Evolutionary conservation across 2,329 filamentous ascomycete genomes (phyloP).

Genomic region (Raffaelea deltoideospora): DNA sequence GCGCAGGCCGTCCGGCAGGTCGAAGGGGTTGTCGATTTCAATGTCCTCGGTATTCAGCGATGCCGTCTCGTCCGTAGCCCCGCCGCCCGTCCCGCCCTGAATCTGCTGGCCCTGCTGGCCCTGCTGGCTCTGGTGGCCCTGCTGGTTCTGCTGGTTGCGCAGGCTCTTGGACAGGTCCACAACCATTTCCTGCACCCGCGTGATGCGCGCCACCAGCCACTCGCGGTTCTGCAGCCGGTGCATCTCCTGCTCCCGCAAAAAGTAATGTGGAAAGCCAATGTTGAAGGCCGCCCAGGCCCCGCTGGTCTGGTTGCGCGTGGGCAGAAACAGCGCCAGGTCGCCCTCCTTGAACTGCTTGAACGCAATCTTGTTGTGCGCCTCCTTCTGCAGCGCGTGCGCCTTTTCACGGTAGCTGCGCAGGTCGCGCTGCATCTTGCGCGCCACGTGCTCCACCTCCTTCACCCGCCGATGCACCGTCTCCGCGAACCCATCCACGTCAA

Average conservation of each 20-base stretch:
- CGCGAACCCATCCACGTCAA: conserved; percentile 71
- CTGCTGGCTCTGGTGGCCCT: conserved; percentile 4
- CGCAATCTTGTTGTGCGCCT: conserved; percentile 90
- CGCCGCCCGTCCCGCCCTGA: conserved; percentile 9
- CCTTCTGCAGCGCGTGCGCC: conserved; percentile 63
- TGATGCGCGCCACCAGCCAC: conserved; percentile 92
- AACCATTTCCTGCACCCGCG: conserved; percentile 78
- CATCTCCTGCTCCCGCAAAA: conserved; percentile 79
- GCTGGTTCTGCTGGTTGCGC: conserved; percentile 1
- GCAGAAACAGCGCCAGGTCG: conserved; percentile 83
- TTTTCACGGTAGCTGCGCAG: conserved; percentile 77
- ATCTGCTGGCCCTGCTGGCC: conserved; percentile 9
- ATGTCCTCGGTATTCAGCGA: conserved; percentile 67
- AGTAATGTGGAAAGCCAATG: conserved; percentile 92
- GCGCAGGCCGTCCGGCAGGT: conserved; percentile 81
- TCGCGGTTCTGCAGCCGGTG: conserved; percentile 76
- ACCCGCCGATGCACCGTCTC: conserved; percentile 80
- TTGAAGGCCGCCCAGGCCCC: conserved; percentile 98
- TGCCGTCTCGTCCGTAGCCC: conserved; percentile 41
- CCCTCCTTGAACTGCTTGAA: conserved; percentile 94
- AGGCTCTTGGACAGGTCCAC: conserved; percentile 80
- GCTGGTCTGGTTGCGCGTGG: conserved; percentile 84
- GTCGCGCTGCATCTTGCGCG: conserved; percentile 86
- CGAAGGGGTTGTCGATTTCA: conserved; percentile 95
- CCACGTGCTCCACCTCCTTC: conserved; percentile 85